A percentile compares a stretch with the other conserved stretches of the same genome.
Evolutionary conservation across 1,284 basidiomycete species (phyloP).

Genomic region (Vanrija pseudolonga): DNA sequence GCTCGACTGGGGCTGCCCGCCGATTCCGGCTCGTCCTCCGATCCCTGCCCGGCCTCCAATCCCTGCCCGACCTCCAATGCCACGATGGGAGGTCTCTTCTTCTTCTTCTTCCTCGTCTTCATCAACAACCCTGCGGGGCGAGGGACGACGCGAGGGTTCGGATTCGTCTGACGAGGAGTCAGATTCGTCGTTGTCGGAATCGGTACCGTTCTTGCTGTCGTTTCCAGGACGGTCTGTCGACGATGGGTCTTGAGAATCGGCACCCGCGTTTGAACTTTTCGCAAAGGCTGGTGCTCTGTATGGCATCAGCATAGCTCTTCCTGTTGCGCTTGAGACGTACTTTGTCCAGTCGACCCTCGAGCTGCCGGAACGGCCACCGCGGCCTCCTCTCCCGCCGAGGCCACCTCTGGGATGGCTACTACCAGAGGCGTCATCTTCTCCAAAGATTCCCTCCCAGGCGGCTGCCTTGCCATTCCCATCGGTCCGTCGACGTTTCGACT

Average conservation of each 20-base stretch:
- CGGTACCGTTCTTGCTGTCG: conserved; percentile 12
- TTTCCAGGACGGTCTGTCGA: conserved; percentile 6
- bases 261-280: neutral
- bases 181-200: conserved; percentile 26
- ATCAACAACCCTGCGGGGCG: conserved; percentile 18
- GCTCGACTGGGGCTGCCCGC: too few species aligned
- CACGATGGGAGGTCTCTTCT: conserved; percentile 14
- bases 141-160: conserved; percentile 17
- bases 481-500: conserved; percentile 62
- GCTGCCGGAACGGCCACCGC: conserved; percentile 50
- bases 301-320: neutral
- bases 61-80: neutral
- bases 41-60: too few species aligned
- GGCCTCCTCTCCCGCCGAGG: conserved; percentile 24
- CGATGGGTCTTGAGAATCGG: too few species aligned
- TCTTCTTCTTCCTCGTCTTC: conserved; percentile 19
- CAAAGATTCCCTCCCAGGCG: conserved; percentile 80
- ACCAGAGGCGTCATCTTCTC: conserved; percentile 58
- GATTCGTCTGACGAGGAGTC: neutral
- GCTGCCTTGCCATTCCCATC: conserved; percentile 66
- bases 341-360: conserved; percentile 66
- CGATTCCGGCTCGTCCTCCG: too few species aligned
- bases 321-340: conserved; percentile 30
- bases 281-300: conserved; percentile 64
- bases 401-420: conserved; percentile 2